Evolutionary conservation across 495 filamentous ascomycete species (phyloP).

Genomic region (Aspergillus bertholletiae): DNA sequence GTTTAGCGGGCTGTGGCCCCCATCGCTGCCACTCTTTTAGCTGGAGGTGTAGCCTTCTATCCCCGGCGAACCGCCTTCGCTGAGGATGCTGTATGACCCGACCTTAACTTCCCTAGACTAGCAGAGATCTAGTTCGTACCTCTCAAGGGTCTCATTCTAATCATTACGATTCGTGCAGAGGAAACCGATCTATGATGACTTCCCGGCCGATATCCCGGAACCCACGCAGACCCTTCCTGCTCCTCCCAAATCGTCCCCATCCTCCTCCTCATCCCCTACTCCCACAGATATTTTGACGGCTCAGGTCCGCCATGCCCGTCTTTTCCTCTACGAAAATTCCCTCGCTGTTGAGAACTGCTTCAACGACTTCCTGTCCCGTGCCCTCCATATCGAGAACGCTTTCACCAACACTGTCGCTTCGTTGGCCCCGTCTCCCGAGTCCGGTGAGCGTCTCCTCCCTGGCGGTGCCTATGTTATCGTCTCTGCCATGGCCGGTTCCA

Average conservation of each 20-base stretch:
- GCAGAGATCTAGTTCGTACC: conserved; percentile 2
- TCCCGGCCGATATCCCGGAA: conserved; percentile 34
- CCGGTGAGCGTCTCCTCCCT: conserved; percentile 79
- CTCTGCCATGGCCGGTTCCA: conserved; percentile 85
- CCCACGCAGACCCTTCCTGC: conserved; percentile 33
- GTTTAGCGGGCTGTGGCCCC: conserved; percentile 54
- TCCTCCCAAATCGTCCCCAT: conserved; percentile 21
- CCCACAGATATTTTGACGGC: conserved; percentile 86
- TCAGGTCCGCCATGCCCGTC: conserved; percentile 76
- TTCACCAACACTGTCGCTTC: conserved; percentile 78
- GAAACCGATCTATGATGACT: conserved; percentile 89
- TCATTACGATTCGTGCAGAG: conserved; percentile 31
- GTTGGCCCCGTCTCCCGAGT: conserved; percentile 77
- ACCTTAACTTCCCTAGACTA: conserved; percentile 6
- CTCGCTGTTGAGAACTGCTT: conserved; percentile 69
- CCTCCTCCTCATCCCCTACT: conserved; percentile 53
- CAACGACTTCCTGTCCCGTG: conserved; percentile 69
- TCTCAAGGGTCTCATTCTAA: conserved; percentile 17
- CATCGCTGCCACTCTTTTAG: conserved; percentile 50
- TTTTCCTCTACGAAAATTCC: conserved; percentile 74
- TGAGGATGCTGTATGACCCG: conserved; percentile 42
- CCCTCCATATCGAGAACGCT: conserved; percentile 74
- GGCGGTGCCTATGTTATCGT: conserved; percentile 87
- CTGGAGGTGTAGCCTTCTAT: conserved; percentile 51
- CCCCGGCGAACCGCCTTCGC: conserved; percentile 53